phyloP scores from a whole-genome alignment of 345 rosid genomes.

The Sapria himalayana region DNA sequence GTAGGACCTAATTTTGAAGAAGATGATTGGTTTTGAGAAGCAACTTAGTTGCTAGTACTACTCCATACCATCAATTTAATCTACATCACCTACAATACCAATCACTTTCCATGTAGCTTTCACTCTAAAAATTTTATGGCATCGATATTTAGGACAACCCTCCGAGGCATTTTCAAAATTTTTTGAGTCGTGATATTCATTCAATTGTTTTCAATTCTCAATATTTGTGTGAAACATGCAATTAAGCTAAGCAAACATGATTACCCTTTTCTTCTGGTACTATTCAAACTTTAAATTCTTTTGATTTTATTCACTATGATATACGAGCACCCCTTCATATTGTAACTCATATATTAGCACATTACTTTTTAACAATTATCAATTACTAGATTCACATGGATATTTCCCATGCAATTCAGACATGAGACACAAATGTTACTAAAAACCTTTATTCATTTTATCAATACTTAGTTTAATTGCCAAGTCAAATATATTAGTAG shows the following conservation, averaged over 20 bases:
- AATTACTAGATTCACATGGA: not conserved
- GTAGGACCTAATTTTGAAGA: not conserved
- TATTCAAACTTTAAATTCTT: not conserved
- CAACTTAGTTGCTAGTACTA: not conserved
- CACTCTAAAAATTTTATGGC: not conserved
- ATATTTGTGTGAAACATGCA: too few species aligned
- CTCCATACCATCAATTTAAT: not conserved
- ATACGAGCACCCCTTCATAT: not conserved
- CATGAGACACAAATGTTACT: not conserved
- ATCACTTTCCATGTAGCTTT: not conserved
- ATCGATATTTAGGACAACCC: too few species aligned
- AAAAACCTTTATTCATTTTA: too few species aligned
- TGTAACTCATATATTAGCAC: not conserved
- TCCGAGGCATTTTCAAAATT: not conserved
- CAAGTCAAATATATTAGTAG: too few species aligned
- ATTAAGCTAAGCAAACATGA: too few species aligned
- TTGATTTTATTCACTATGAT: too few species aligned
- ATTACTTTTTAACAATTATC: not conserved
- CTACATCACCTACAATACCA: not conserved
- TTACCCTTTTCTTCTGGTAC: not conserved
- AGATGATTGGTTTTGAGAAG: too few species aligned
- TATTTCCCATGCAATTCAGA: not conserved
- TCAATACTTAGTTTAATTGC: too few species aligned
- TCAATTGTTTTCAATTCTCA: not conserved
- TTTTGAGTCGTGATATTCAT: not conserved